Conservation (phyloP, 1,284 basidiomycete genomes). For the Pisolithus thermaeus region DNA sequence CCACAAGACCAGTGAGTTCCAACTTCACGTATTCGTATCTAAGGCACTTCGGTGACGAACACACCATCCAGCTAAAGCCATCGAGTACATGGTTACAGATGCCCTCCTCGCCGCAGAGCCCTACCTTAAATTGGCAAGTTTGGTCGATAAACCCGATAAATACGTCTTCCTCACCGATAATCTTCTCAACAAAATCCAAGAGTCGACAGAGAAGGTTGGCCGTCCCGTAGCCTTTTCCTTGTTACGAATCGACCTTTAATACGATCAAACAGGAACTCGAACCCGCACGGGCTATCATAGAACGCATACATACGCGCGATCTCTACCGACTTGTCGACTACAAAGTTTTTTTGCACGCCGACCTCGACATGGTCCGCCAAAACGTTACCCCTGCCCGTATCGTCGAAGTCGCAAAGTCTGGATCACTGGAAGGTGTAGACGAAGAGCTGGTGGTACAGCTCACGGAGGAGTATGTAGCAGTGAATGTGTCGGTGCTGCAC, state of each 20-base stretch:
- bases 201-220: constrained; percentile 38
- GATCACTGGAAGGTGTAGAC: constrained; percentile 20
- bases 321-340: constrained; percentile 67
- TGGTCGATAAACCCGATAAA: constrained; percentile 50
- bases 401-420: constrained; percentile 28
- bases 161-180: constrained; percentile 64
- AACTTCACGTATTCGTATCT: neutral
- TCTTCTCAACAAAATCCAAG: constrained; percentile 55
- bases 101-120: constrained; percentile 62
- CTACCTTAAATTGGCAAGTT: constrained; percentile 49
- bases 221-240: neutral
- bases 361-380: constrained; percentile 33
- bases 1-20: constrained; percentile 64
- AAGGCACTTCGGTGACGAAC: neutral
- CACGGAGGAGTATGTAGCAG: constrained; percentile 49
- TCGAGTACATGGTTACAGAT: constrained; percentile 78
- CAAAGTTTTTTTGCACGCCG: constrained; percentile 51
- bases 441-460: constrained; percentile 33
- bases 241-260: neutral
- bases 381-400: constrained; percentile 51
- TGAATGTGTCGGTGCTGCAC: constrained; percentile 58
- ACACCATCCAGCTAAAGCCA: constrained; percentile 49
- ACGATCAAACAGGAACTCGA: constrained; percentile 45
- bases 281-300: constrained; percentile 51
- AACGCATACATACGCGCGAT: constrained; percentile 53